Evolutionary conservation across 805 yeast species (phyloP).

Genomic region (Isabelozyma heimii): DNA sequence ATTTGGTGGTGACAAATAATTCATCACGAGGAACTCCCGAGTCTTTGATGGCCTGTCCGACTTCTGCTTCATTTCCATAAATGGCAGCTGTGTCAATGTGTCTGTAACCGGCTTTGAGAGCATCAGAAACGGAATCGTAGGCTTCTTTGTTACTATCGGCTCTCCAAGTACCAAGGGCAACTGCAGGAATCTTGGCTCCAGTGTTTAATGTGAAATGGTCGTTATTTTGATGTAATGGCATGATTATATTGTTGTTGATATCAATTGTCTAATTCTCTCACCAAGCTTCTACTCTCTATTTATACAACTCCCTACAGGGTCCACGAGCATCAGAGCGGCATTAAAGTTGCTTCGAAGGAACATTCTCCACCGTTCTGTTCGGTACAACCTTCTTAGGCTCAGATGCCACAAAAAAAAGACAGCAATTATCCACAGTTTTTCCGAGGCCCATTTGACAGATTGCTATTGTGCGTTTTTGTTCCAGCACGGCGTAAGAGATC

Average conservation of each 20-base stretch:
- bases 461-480: no score
- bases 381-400: no score
- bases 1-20: constrained; percentile 65
- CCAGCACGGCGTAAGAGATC: no score
- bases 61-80: constrained; percentile 61
- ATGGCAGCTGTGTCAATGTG: constrained; percentile 74
- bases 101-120: constrained; percentile 64
- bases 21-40: constrained; percentile 63
- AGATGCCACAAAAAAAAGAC: neutral
- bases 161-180: constrained; percentile 77
- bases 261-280: no score
- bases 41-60: constrained; percentile 50
- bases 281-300: no score
- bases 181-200: constrained; percentile 59
- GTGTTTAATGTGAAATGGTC: neutral
- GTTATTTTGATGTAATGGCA: neutral
- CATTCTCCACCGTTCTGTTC: no score
- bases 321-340: no score
- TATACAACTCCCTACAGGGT: no score
- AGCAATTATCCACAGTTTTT: neutral
- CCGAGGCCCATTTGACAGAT: neutral
- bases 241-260: no score
- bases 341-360: no score
- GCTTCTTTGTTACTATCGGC: constrained; percentile 52
- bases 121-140: constrained; percentile 54